phyloP scores from a whole-genome alignment of 1,139 yeast species.

The Suhomyces bribrorum region DNA sequence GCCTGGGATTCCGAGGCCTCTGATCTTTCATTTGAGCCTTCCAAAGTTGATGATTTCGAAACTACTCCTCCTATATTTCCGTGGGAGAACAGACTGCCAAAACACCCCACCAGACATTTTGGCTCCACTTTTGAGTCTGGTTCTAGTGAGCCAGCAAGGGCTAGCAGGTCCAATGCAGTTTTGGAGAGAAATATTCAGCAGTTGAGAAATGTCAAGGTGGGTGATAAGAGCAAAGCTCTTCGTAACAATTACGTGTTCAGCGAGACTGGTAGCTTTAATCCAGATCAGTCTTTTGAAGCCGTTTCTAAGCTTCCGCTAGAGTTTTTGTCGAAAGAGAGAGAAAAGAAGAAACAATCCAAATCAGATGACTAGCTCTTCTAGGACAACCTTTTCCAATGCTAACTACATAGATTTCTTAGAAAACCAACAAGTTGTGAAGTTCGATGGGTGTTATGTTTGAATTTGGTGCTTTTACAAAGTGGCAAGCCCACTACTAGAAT shows the following conservation, averaged over 20 bases:
- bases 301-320: slow-evolving; percentile 27
- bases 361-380: no score
- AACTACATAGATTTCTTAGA: no score
- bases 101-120: slow-evolving; percentile 22
- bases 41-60: neutral
- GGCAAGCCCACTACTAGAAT: no score
- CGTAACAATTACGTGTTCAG: slow-evolving; percentile 13
- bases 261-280: slow-evolving; percentile 20
- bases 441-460: no score
- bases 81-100: slow-evolving; percentile 44
- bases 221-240: slow-evolving; percentile 6
- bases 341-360: slow-evolving; percentile 4
- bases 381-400: no score
- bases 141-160: neutral
- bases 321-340: slow-evolving; percentile 22
- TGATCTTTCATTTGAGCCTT: neutral
- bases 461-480: no score
- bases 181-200: slow-evolving; percentile 12
- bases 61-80: slow-evolving; percentile 34
- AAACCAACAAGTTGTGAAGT: no score
- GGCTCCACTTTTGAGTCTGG: slow-evolving; percentile 2
- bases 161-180: slow-evolving; percentile 4
- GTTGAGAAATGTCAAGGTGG: slow-evolving; percentile 11
- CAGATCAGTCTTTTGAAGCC: slow-evolving; percentile 28
- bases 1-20: slow-evolving; percentile 25